Evolutionary conservation across 2,329 filamentous ascomycete genomes (phyloP).

Genomic region (Neocucurbitaria cava): DNA sequence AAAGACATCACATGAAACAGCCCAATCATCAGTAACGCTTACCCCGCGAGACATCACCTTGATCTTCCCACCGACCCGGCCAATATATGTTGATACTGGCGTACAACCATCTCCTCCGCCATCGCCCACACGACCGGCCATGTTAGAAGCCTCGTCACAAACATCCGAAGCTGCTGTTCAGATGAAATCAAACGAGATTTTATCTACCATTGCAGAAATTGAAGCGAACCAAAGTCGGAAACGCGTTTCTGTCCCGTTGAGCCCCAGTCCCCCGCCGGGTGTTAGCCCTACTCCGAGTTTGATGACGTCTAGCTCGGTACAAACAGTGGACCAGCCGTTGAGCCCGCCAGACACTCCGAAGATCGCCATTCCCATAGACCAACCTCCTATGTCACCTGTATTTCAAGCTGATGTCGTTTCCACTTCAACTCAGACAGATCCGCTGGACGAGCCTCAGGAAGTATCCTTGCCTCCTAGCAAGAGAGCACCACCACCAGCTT

Average conservation of each 20-base stretch:
- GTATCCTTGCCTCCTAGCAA: slow-evolving; percentile 12
- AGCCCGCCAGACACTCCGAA: slow-evolving; percentile 72
- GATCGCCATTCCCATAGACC: slow-evolving; percentile 51
- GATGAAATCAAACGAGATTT: slow-evolving; percentile 30
- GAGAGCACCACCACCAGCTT: slow-evolving; percentile 46
- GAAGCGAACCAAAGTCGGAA: slow-evolving; percentile 78
- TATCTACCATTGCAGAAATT: slow-evolving; percentile 54
- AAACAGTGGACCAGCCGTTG: slow-evolving; percentile 67
- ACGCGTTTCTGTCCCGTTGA: slow-evolving; percentile 59
- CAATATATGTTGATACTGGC: slow-evolving; percentile 74
- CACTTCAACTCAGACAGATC: slow-evolving; percentile 67
- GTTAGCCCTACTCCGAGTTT: slow-evolving; percentile 22
- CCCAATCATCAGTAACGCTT: slow-evolving; percentile 30
- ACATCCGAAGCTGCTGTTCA: slow-evolving; percentile 26
- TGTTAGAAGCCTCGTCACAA: slow-evolving; percentile 30
- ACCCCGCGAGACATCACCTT: slow-evolving; percentile 37
- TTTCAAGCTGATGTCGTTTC: slow-evolving; percentile 58
- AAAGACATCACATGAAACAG: slow-evolving; percentile 30
- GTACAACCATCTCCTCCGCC: slow-evolving; percentile 84
- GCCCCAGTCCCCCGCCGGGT: slow-evolving; percentile 16
- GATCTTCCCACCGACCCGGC: slow-evolving; percentile 44
- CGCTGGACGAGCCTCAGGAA: slow-evolving; percentile 40
- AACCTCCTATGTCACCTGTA: slow-evolving; percentile 47
- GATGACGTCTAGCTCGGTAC: slow-evolving; percentile 71
- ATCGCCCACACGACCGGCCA: slow-evolving; percentile 64